phyloP scores from a whole-genome alignment of 129 eudicot genomes.

The Flaveria sonorensis region DNA sequence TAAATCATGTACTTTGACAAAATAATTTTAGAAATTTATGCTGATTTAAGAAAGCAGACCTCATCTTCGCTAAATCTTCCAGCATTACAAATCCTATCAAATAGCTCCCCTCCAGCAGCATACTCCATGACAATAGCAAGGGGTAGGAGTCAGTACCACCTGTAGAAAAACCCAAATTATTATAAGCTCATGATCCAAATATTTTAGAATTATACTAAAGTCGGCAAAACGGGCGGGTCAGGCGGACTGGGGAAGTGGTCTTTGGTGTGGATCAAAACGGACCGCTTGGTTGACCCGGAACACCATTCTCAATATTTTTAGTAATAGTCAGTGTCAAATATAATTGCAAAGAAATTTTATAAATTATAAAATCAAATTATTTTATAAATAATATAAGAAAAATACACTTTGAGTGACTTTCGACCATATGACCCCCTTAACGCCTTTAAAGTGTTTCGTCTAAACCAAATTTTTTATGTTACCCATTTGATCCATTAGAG shows the following conservation, averaged over 20 bases:
- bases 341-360: not conserved
- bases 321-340: not conserved
- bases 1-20: not conserved
- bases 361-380: not conserved
- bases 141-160: constrained; percentile 86
- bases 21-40: not conserved
- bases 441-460: not conserved
- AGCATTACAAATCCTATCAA: constrained; percentile 92
- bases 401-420: not conserved
- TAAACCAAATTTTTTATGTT: not conserved
- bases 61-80: constrained; percentile 98
- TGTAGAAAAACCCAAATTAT: constrained; percentile 22
- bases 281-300: not conserved
- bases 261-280: not conserved
- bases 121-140: constrained; percentile 97
- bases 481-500: not conserved
- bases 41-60: constrained; percentile 39
- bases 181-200: constrained; percentile 22
- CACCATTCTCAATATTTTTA: not conserved
- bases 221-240: not conserved
- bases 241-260: too few relatives aligned
- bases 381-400: not conserved
- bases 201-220: not conserved
- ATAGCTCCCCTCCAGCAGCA: constrained; percentile 97
- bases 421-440: not conserved